Conservation (phyloP, 2,329 filamentous ascomycete species). For the Verruconis gallopava region DNA sequence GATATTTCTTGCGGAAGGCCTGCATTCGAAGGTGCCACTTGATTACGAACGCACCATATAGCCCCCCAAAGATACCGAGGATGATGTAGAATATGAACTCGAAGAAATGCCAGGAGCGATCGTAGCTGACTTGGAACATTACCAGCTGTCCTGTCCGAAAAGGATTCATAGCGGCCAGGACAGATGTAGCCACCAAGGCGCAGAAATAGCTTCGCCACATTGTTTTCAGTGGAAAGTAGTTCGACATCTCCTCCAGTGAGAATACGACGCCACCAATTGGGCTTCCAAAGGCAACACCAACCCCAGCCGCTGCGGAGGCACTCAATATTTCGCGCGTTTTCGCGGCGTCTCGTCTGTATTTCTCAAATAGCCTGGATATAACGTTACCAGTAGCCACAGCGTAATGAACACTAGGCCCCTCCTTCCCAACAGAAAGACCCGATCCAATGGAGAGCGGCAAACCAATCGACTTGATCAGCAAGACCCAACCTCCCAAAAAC, state of each 20-base stretch:
- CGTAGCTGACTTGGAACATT: conserved; percentile 97
- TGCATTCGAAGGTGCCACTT: conserved; percentile 92
- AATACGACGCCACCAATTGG: conserved; percentile 95
- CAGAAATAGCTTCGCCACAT: conserved; percentile 98
- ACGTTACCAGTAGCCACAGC: conserved; percentile 96
- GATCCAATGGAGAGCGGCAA: conserved; percentile 87
- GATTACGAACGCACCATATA: conserved; percentile 94
- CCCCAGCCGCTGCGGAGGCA: conserved; percentile 85
- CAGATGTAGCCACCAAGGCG: conserved; percentile 84
- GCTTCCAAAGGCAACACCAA: conserved; percentile 92
- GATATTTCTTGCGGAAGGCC: conserved; percentile 86
- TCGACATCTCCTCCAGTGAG: conserved; percentile 95
- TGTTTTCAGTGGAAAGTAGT: conserved; percentile 90
- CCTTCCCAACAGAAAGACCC: conserved; percentile 88
- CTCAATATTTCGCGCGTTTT: conserved; percentile 93
- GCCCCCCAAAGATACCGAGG: conserved; percentile 81
- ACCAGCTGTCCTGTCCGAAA: conserved; percentile 94
- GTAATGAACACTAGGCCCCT: conserved; percentile 97
- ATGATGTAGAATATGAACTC: conserved; percentile 86
- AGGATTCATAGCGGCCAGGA: conserved; percentile 90
- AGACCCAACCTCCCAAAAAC: conserved; percentile 81
- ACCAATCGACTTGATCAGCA: conserved; percentile 86
- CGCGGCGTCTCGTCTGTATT: conserved; percentile 81
- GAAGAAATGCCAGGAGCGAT: conserved; percentile 96
- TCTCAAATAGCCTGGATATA: conserved; percentile 82